Evolutionary conservation across 805 yeast species (phyloP).

Genomic region (Starmerella bacillaris): DNA sequence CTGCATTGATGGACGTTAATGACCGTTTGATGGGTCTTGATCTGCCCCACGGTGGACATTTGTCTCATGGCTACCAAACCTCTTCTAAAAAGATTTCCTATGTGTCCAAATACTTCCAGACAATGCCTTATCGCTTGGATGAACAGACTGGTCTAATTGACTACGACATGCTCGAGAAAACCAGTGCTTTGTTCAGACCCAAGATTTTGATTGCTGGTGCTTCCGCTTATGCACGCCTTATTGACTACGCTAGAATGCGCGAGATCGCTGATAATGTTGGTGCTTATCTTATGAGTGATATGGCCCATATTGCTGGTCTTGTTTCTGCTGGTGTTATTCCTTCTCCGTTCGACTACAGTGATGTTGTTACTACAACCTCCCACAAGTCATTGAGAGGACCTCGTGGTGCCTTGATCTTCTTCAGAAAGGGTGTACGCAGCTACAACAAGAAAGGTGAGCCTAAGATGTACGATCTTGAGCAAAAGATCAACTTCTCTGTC

Average conservation of each 20-base stretch:
- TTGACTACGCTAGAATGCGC: conserved; percentile 80
- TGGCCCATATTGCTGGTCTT: conserved; percentile 96
- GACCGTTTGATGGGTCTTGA: conserved; percentile 95
- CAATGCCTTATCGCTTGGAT: conserved; percentile 91
- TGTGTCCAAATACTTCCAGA: conserved; percentile 85
- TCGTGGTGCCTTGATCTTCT: conserved; percentile 96
- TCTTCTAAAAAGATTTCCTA: conserved; percentile 74
- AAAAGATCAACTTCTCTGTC: conserved; percentile 84
- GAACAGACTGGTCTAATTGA: conserved; percentile 78
- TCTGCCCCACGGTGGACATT: conserved; percentile 95
- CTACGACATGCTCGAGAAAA: conserved; percentile 69
- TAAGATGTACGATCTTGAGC: conserved; percentile 69
- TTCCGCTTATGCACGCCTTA: conserved; percentile 80
- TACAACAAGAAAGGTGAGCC: conserved; percentile 71
- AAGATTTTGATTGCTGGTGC: conserved; percentile 93
- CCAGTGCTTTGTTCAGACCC: conserved; percentile 78
- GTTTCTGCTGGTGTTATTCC: conserved; percentile 88
- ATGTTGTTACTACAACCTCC: conserved; percentile 92
- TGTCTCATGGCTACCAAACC: conserved; percentile 93
- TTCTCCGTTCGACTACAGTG: conserved; percentile 84
- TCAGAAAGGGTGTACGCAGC: conserved; percentile 81
- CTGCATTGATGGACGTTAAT: conserved; percentile 71
- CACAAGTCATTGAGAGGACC: conserved; percentile 98
- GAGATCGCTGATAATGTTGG: conserved; percentile 83
- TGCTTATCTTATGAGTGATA: conserved; percentile 80